phyloP scores from a whole-genome alignment of 2,329 filamentous ascomycete genomes.

The Dactylellina cionopaga region DNA sequence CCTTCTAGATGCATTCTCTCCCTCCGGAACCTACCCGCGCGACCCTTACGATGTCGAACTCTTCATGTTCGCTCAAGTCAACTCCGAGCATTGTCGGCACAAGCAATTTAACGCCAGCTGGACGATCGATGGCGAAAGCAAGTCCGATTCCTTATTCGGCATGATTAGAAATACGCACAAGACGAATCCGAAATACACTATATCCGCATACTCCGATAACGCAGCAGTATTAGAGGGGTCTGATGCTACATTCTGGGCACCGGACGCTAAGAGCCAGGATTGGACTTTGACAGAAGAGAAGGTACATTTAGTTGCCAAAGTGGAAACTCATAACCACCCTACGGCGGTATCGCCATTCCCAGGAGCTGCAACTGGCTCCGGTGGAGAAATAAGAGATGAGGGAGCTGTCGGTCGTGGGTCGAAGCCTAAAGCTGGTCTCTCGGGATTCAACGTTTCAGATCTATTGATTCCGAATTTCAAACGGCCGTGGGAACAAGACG shows the following conservation, averaged over 20 bases:
- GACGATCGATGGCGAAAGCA: slow-evolving; percentile 87
- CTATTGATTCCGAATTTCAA: slow-evolving; percentile 84
- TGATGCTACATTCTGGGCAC: slow-evolving; percentile 81
- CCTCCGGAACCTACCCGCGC: slow-evolving; percentile 68
- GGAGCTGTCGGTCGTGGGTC: slow-evolving; percentile 93
- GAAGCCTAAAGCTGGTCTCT: slow-evolving; percentile 87
- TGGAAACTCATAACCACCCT: slow-evolving; percentile 97
- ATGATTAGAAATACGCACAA: slow-evolving; percentile 98
- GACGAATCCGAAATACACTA: slow-evolving; percentile 78
- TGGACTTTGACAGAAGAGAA: slow-evolving; percentile 89
- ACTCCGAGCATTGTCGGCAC: slow-evolving; percentile 87
- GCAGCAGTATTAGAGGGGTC: slow-evolving; percentile 87
- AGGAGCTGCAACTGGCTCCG: slow-evolving; percentile 92
- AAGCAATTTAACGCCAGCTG: slow-evolving; percentile 98
- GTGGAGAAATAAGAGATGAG: slow-evolving; percentile 95
- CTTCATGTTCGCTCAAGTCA: slow-evolving; percentile 99
- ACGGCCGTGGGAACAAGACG: slow-evolving; percentile 89
- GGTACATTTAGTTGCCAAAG: slow-evolving; percentile 89
- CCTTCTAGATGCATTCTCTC: slow-evolving; percentile 82
- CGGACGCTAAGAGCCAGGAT: slow-evolving; percentile 82
- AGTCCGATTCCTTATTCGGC: slow-evolving; percentile 83
- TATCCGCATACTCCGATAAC: slow-evolving; percentile 97
- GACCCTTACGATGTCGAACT: slow-evolving; percentile 89
- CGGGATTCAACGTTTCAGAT: slow-evolving; percentile 95
- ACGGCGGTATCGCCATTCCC: slow-evolving; percentile 94